Evolutionary conservation across 148 eudicot genomes (phyloP).

Genomic region (Nyssa sinensis): DNA sequence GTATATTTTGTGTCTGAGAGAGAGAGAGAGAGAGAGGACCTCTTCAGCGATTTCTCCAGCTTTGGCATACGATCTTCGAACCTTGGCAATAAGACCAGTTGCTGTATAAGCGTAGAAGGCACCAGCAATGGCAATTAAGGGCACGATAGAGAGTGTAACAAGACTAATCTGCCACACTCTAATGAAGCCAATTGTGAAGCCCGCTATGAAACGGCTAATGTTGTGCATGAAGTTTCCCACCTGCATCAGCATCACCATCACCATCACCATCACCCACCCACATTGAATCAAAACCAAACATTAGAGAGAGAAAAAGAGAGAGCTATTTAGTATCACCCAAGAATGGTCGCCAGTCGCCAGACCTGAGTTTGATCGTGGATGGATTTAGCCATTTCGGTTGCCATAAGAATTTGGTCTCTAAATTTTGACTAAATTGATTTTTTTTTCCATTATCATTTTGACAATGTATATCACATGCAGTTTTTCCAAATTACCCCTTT

Average conservation of each 20-base stretch:
- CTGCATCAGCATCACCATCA: no score
- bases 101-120: conserved; percentile 87
- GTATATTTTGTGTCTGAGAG: conserved; percentile 9
- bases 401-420: no score
- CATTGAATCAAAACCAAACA: neutral
- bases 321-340: neutral
- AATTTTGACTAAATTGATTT: neutral
- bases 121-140: conserved; percentile 90
- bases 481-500: no score
- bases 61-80: conserved; percentile 79
- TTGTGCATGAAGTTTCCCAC: conserved; percentile 92
- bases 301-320: neutral
- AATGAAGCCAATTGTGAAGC: conserved; percentile 79
- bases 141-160: conserved; percentile 88
- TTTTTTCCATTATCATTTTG: no score
- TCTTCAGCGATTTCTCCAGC: conserved; percentile 98
- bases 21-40: conserved; percentile 34
- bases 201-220: conserved; percentile 77
- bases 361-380: no score
- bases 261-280: conserved; percentile 3
- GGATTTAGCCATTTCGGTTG: no score
- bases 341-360: no score
- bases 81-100: conserved; percentile 77
- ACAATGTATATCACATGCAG: no score
- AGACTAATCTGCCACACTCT: conserved; percentile 97